Conservation (phyloP, 2,329 filamentous ascomycete genomes). For the Aspergillus sp. region DNA sequence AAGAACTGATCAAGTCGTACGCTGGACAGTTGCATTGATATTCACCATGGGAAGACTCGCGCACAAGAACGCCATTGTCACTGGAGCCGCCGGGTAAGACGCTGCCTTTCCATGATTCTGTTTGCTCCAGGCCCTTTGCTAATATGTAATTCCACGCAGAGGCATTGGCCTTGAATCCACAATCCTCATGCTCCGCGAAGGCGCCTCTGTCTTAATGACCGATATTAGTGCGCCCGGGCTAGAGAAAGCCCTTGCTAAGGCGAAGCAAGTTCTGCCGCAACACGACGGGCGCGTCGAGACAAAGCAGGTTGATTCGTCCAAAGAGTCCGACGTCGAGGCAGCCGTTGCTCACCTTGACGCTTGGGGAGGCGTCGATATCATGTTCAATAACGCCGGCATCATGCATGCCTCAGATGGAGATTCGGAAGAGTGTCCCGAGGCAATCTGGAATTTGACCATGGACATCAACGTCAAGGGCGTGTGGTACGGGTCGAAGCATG, state of each 20-base stretch:
- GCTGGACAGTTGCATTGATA: too few relatives aligned
- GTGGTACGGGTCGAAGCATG: conserved; percentile 93
- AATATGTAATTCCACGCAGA: conserved; percentile 28
- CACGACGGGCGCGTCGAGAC: conserved; percentile 15
- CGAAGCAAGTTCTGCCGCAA: conserved; percentile 59
- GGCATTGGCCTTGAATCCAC: conserved; percentile 88
- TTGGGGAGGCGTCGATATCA: conserved; percentile 81
- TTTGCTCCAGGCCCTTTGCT: background rate
- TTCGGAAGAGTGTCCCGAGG: conserved; percentile 74
- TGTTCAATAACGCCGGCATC: conserved; percentile 97
- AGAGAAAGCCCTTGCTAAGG: conserved; percentile 64
- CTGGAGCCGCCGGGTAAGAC: conserved; percentile 77
- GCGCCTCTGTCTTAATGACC: conserved; percentile 72
- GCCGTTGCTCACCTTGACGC: conserved; percentile 65
- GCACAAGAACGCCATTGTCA: conserved; percentile 65
- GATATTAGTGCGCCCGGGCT: conserved; percentile 75
- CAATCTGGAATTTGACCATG: conserved; percentile 88
- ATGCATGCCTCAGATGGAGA: conserved; percentile 80
- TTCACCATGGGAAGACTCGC: conserved; percentile 41
- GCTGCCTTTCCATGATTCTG: conserved; percentile 13
- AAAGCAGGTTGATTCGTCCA: conserved; percentile 60
- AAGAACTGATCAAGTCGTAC: too few relatives aligned
- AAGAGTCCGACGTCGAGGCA: conserved; percentile 67
- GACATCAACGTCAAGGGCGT: conserved; percentile 96
- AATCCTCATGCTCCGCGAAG: conserved; percentile 82